Evolutionary conservation across 2,329 filamentous ascomycete genomes (phyloP).

Genomic region (Aspergillus calidoustus): DNA sequence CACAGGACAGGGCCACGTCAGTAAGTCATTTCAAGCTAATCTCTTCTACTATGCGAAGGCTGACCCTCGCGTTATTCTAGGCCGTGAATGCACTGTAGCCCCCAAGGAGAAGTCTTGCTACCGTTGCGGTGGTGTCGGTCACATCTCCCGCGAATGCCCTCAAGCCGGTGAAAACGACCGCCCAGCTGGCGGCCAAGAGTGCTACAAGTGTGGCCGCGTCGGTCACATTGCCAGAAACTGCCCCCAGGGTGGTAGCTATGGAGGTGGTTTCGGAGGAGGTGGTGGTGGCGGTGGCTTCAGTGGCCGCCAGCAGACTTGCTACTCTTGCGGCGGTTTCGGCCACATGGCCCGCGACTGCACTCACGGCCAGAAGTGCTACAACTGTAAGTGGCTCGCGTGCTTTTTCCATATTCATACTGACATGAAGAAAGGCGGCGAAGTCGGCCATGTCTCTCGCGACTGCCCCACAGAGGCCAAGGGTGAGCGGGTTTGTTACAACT

Average conservation of each 20-base stretch:
- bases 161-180: constrained; percentile 51
- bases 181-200: constrained; percentile 67
- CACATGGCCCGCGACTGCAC: constrained; percentile 99
- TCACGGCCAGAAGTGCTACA: constrained; percentile 99
- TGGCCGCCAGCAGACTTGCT: constrained; percentile 81
- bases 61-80: constrained; percentile 46
- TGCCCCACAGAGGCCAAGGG: constrained; percentile 88
- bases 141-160: constrained; percentile 83
- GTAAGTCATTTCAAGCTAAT: constrained; percentile 54
- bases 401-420: constrained; percentile 12
- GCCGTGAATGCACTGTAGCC: constrained; percentile 88
- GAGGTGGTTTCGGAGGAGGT: constrained; percentile 49
- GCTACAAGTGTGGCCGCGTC: constrained; percentile 97
- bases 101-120: constrained; percentile 81
- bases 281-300: constrained; percentile 55
- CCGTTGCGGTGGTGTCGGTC: constrained; percentile 73
- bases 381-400: constrained; percentile 66
- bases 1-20: constrained; percentile 73
- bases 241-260: constrained; percentile 53
- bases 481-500: constrained; percentile 99
- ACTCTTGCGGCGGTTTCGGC: constrained; percentile 94
- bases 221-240: constrained; percentile 87
- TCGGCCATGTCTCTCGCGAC: constrained; percentile 92
- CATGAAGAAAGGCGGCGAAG: constrained; percentile 67
- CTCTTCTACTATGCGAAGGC: constrained; percentile 5